Evolutionary conservation across 139 green algal genomes (phyloP), one percentile per base, ranked within the genome.

Genomic region (Ettlia oleoabundans): DNA sequence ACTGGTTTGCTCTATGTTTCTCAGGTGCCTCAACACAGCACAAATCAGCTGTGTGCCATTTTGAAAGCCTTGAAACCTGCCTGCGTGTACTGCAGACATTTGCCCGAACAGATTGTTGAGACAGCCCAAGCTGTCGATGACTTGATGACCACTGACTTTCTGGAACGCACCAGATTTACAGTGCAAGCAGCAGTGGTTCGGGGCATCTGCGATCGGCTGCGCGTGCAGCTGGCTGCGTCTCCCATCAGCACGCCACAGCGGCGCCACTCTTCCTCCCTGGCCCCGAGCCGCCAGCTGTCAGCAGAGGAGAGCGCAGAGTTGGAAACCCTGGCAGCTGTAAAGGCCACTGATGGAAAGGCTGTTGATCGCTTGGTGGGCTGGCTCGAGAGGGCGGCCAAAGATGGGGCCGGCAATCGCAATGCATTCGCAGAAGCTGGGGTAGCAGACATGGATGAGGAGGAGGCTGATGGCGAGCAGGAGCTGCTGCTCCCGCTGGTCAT

Each of bases 401-500:
- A 19, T 68, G 61, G 61, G 8, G 61, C 15, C 47, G 55, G 55
- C 55, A 28, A 9, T 28, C 15, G 21, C 55, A n/a, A 22, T 22
- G 32, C 71, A 33, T 6, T 68, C 30, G 43, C 47, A 13, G 35
- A 32, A 5, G 67, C 35, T 6, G 2, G 65, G 65, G 26, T 10
- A 40, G 38, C 28, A 38, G n/a, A 42, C 28, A 55, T 37, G 30
- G 75, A 28, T 28, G 68, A 84, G 30, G 71, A 78, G 8, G 69
- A 62, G 63, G 78, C 74, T 28, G 90, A 88, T n/a, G 62, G 76
- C 38, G 76, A 92, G 68, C 69, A 88, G 30, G 93, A 96, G 62
- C 69, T 84, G 58, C 87, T 96, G 80, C 86, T 95, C 76, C 90
- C 92, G 4, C 76, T 96, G 35, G 93, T 95, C 38, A 82, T 94